phyloP scores from a whole-genome alignment of 345 rosid genomes.

The Hypericum perforatum region DNA sequence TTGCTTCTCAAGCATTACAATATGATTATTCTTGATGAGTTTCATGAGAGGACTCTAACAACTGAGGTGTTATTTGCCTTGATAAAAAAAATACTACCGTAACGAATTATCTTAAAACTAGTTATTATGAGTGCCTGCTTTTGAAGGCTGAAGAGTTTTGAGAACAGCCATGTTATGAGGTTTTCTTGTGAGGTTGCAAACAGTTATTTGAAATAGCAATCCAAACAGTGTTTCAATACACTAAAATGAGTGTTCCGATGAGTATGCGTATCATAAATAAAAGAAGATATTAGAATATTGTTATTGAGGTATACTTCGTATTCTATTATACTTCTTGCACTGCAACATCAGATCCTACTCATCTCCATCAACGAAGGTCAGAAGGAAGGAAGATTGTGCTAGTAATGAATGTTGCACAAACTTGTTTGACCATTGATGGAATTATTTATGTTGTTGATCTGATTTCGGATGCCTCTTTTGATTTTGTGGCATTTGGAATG shows the following conservation, averaged over 20 bases:
- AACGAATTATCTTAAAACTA: conserved; percentile 69
- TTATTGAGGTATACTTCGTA: too few species aligned
- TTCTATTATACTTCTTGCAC: too few species aligned
- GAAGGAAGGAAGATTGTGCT: too few species aligned
- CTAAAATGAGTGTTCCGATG: conserved; percentile 53
- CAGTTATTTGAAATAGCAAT: conserved; percentile 87
- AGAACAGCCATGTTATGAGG: conserved; percentile 87
- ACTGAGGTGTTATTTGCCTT: conserved; percentile 91
- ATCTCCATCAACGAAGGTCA: too few species aligned
- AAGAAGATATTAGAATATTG: too few species aligned
- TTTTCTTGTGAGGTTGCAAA: conserved; percentile 88
- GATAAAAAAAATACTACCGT: conserved; percentile 66
- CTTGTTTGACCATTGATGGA: too few species aligned
- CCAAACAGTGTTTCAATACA: conserved; percentile 87
- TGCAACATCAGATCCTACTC: too few species aligned
- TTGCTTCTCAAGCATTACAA: conserved; percentile 90
- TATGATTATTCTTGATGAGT: conserved; percentile 92
- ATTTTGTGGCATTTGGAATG: too few species aligned
- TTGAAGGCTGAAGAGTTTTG: conserved; percentile 94
- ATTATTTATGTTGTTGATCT: too few species aligned
- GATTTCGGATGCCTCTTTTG: too few species aligned
- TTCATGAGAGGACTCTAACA: conserved; percentile 91
- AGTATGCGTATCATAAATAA: too few species aligned
- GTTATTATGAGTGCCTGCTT: conserved; percentile 95
- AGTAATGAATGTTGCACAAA: too few species aligned